Evolutionary conservation across 2,329 filamentous ascomycete species (phyloP).

Genomic region (Beauveria scarabaeidicola): DNA sequence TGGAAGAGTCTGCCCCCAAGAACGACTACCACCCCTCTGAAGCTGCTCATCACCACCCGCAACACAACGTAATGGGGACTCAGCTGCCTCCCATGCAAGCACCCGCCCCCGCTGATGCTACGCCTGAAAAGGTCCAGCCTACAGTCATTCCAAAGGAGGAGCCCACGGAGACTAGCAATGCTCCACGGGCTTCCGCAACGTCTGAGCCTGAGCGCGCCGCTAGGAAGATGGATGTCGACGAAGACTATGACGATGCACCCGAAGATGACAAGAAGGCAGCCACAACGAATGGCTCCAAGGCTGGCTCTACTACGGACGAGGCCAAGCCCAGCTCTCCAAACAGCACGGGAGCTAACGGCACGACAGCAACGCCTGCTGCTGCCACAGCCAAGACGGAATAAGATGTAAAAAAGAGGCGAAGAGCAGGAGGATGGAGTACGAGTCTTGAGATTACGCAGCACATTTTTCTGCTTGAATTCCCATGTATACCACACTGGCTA

Average conservation of each 20-base stretch:
- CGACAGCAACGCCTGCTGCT: conserved; percentile 23
- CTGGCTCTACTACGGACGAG: conserved; percentile 41
- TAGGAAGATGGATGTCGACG: conserved; percentile 92
- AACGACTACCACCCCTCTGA: conserved; percentile 76
- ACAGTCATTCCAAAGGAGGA: conserved; percentile 48
- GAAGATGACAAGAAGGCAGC: conserved; percentile 68
- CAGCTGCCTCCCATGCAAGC: conserved; percentile 55
- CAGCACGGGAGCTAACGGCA: conserved; percentile 38
- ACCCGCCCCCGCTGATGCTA: conserved; percentile 35
- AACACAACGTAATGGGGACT: conserved; percentile 44
- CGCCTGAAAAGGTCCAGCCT: conserved; percentile 38
- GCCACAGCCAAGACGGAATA: conserved; percentile 40
- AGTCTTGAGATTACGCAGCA: conserved; percentile 7
- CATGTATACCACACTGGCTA: conserved; percentile 13
- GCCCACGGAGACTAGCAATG: conserved; percentile 32
- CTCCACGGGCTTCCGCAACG: conserved; percentile 39
- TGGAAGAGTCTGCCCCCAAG: conserved; percentile 24
- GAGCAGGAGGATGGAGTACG: background rate
- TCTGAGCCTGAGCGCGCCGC: conserved; percentile 73
- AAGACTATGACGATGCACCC: conserved; percentile 91
- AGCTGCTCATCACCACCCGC: conserved; percentile 66
- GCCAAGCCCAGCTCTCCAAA: conserved; percentile 42
- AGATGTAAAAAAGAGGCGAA: conserved; percentile 11
- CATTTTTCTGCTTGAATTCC: conserved; percentile 10
- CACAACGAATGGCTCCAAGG: conserved; percentile 35